phyloP scores from a whole-genome alignment of 108 stramenopile species.

The Aurantiochytrium sp. region DNA sequence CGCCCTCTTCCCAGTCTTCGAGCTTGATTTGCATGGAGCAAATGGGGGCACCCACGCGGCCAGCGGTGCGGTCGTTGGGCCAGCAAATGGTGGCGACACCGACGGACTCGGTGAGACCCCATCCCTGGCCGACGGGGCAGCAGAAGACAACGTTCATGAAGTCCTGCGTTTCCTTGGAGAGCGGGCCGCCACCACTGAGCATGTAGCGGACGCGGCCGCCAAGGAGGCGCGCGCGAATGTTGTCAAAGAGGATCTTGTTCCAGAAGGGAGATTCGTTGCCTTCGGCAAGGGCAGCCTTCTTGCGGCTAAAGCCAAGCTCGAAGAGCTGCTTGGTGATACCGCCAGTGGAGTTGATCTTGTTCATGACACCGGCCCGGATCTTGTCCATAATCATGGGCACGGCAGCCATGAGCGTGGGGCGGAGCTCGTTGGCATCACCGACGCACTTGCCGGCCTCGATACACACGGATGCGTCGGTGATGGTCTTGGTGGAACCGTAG shows the following conservation, averaged over 20 bases:
- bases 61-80: background rate
- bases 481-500: background rate
- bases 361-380: background rate
- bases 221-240: slow-evolving; percentile 20
- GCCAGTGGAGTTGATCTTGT: background rate
- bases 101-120: slow-evolving; percentile 19
- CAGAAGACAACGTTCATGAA: slow-evolving; percentile 20
- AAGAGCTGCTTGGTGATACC: slow-evolving; percentile 13
- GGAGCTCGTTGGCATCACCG: slow-evolving; percentile 18
- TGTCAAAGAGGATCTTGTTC: slow-evolving; percentile 22
- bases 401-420: slow-evolving; percentile 22
- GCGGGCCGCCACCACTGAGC: slow-evolving; percentile 20
- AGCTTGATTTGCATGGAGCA: slow-evolving; percentile 11
- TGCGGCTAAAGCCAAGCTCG: background rate
- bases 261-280: slow-evolving; percentile 14
- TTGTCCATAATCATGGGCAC: slow-evolving; percentile 23
- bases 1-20: slow-evolving; percentile 29
- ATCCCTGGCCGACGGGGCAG: slow-evolving; percentile 28
- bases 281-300: background rate
- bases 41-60: slow-evolving; percentile 15
- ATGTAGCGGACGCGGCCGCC: slow-evolving; percentile 22
- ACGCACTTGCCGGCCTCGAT: background rate
- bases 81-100: slow-evolving; percentile 15
- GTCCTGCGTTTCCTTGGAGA: slow-evolving; percentile 12
- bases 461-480: background rate